Base-by-base conservation (phyloP, 345 rosid species). In the Tarenaya hassleriana region DNA sequence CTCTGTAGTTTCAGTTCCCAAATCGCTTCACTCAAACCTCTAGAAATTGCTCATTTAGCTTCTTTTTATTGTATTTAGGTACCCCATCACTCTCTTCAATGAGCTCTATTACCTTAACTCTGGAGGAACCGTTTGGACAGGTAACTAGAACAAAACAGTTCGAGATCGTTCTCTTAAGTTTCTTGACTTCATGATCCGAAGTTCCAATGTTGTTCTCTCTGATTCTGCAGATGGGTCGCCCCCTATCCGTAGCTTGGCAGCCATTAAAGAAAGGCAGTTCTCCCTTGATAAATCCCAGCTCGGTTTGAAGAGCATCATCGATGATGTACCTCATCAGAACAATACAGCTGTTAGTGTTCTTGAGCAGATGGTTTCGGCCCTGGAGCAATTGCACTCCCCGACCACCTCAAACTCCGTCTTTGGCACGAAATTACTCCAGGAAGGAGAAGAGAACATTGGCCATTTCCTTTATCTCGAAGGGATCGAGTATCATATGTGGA, bases 401-500 rank as follows among this genome's bases (percentile, higher is more conserved):
- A 61, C 68, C 13, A 68, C 82, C 7, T 71, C 84, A 8, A 82
- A 77, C 66, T 86, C 98, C 53, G 95, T 96, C 52, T 74, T 84
- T 48, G 98, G 98, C 24, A 77, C 95, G 34, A 84, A 84, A 68
- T 62, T 91, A 73, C 98, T 91, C 16, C 78, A 67, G 65, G 78
- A 78, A 67, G 98, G 92, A 68, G 92, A 91, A 73, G 98, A 91
- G 64, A 87, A 87, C 76, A 75, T 91, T 4, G 98, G 98, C 7
- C 96, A 87, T 47, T 91, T 91, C 66, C 92, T 91, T 44, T 87
- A 91, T 55, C 76, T 87, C 8, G 96, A 91, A 77, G 98, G 98
- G 34, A 21, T 77, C 8, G 98, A 91, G 47, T 91, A 84, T 61
- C 87, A 51, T 34, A 87, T 91, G 96, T 91, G 96, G 96, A 87